Base-by-base conservation (phyloP, 257 asterid genomes). In the Forsythia viridissima region DNA sequence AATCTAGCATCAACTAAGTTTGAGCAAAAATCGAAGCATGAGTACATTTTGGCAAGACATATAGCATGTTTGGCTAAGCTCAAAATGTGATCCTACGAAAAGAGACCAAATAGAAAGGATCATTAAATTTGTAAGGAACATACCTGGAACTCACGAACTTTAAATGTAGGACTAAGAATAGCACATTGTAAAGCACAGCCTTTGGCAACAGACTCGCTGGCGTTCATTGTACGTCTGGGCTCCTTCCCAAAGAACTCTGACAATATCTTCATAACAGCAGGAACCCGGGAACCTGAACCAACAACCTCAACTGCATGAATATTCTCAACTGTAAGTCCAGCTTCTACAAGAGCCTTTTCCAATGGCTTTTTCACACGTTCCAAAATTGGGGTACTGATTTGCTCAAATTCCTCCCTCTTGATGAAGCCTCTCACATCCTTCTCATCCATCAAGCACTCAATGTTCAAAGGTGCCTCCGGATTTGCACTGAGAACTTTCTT, bases 211-310 rank as follows among this genome's bases (percentile, higher is more conserved):
- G 97, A 95, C 84, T 95, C 99, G 75, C 98, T 93, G 21, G 98
- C 99, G 82, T 95, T 95, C 99, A 95, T 95, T 66, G 99, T 95
- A 11, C 99, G 97, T 77, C 97, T 88, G 12, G 98, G 99, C 81
- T 95, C 98, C 88, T 87, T 89, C 13, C 93, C 91, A 24, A 93
- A 95, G 91, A 93, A 95, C 76, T 95, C 99, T 0, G 93, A 85
- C 89, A 95, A 84, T 73, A 93, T 95, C 88, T 81, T 91, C 41
- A 95, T 83, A 72, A 93, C 67, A 44, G 99, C 97, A 69, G 99
- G 99, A 42, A 93, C 97, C 43, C 99, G 89, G 79, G 99, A 93
- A 36, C 98, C 92, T 8, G 99, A 95, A 79, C 99, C 99, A 69
- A 95, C 90, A 75, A 95, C 94, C 87, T 95, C 99, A 70, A 95